phyloP scores from a whole-genome alignment of 495 filamentous ascomycete species.

The Daldinia concentrica region DNA sequence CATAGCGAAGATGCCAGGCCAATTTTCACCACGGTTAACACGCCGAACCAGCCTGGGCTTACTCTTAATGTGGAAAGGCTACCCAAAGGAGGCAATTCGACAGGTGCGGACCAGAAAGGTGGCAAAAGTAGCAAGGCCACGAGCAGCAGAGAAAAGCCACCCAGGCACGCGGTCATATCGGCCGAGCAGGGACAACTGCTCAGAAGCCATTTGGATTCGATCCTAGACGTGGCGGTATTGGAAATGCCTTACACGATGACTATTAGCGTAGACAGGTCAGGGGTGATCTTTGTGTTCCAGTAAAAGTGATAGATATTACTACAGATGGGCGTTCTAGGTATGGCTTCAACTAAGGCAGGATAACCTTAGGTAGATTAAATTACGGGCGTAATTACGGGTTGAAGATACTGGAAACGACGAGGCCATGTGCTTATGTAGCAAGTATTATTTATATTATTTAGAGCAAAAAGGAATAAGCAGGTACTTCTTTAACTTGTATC shows the following conservation, averaged over 20 bases:
- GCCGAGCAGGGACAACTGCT: conserved; percentile 86
- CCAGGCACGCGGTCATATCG: conserved; percentile 86
- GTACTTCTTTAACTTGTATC: no score
- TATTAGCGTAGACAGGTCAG: conserved; percentile 88
- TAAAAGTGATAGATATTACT: conserved; percentile 35
- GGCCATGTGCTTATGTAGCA: background rate
- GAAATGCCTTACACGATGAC: conserved; percentile 93
- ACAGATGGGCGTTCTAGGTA: conserved; percentile 7
- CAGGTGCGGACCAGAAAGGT: conserved; percentile 51
- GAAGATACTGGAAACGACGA: background rate
- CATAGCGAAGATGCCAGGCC: conserved; percentile 75
- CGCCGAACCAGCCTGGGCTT: conserved; percentile 74
- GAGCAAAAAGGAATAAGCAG: no score
- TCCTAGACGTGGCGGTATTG: conserved; percentile 87
- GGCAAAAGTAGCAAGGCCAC: conserved; percentile 44
- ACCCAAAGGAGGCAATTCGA: conserved; percentile 55
- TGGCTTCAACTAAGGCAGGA: conserved; percentile 8
- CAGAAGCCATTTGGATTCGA: conserved; percentile 86
- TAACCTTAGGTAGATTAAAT: conserved; percentile 3
- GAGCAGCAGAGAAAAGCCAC: conserved; percentile 57
- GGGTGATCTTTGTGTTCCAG: conserved; percentile 87
- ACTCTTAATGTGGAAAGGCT: conserved; percentile 77
- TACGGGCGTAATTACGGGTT: conserved; percentile 5
- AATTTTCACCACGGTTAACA: conserved; percentile 61
- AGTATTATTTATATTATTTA: background rate